phyloP scores from a whole-genome alignment of 2,329 filamentous ascomycete genomes.

The Monilinia fructigena region DNA sequence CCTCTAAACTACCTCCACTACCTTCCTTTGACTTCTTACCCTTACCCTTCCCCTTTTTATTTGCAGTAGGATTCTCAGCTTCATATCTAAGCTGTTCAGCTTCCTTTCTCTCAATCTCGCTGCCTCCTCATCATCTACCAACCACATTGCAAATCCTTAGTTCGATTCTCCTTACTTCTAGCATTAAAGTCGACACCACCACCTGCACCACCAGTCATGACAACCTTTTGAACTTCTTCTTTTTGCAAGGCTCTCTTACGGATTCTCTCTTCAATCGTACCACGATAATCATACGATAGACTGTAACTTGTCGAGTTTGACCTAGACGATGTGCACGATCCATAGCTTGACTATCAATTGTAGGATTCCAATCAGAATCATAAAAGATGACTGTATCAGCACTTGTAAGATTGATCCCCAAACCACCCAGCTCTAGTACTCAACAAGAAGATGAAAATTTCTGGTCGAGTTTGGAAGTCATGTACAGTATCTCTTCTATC shows the following conservation, averaged over 20 bases:
- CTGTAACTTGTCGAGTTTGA: slow-evolving; percentile 92
- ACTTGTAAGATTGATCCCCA: slow-evolving; percentile 95
- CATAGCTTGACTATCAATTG: slow-evolving; percentile 98
- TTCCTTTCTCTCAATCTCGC: slow-evolving; percentile 92
- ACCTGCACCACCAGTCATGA: slow-evolving; percentile 81
- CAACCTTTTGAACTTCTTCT: slow-evolving; percentile 96
- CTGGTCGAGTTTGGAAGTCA: slow-evolving; percentile 90
- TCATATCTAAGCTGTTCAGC: slow-evolving; percentile 68
- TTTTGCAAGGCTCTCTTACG: slow-evolving; percentile 96
- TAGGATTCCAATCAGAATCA: slow-evolving; percentile 99
- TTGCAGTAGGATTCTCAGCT: slow-evolving; percentile 61
- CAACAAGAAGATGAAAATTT: slow-evolving; percentile 95
- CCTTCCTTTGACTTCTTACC: slow-evolving; percentile 45
- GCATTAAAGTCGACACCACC: slow-evolving; percentile 96
- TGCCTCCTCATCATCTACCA: slow-evolving; percentile 94
- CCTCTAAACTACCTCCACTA: slow-evolving; percentile 72
- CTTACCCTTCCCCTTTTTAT: slow-evolving; percentile 61
- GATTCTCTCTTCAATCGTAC: slow-evolving; percentile 97
- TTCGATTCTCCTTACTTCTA: slow-evolving; percentile 83
- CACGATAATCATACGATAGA: slow-evolving; percentile 94
- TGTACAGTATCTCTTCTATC: slow-evolving; percentile 94
- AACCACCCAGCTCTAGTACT: slow-evolving; percentile 95
- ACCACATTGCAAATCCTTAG: slow-evolving; percentile 98
- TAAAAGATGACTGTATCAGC: slow-evolving; percentile 99
- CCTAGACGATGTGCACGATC: slow-evolving; percentile 96